phyloP scores from a whole-genome alignment of 768 basidiomycete genomes.

The Termitomyces sp. region DNA sequence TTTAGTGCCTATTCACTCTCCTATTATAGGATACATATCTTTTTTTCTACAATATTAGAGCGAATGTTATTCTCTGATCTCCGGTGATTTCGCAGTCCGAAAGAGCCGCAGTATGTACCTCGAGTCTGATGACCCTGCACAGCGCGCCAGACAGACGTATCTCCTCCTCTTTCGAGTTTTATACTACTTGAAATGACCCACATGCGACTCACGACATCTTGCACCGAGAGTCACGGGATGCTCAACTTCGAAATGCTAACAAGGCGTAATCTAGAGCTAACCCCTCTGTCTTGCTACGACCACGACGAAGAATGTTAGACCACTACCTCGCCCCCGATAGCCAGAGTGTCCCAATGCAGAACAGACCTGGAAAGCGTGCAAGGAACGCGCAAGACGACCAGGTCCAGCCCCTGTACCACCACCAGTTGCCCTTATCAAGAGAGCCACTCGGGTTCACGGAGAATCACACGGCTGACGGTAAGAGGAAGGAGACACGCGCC shows the following conservation, averaged over 20 bases:
- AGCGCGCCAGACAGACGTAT: background rate
- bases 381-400: slow-evolving; percentile 7
- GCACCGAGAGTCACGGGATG: slow-evolving; percentile 10
- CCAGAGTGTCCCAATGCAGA: background rate
- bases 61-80: slow-evolving; percentile 1
- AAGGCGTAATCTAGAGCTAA: slow-evolving; percentile 1
- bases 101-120: background rate
- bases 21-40: background rate
- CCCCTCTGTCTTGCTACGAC: slow-evolving; percentile 6
- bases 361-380: slow-evolving; percentile 2
- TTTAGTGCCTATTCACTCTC: background rate
- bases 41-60: background rate
- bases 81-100: slow-evolving; percentile 13
- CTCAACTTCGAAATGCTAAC: slow-evolving; percentile 7
- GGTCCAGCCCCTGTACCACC: slow-evolving; percentile 2
- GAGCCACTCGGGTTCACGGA: slow-evolving; percentile 3
- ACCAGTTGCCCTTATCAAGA: slow-evolving; percentile 6
- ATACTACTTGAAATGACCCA: background rate
- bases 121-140: slow-evolving; percentile 1
- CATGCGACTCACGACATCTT: slow-evolving; percentile 1
- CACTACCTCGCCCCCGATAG: background rate
- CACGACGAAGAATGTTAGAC: slow-evolving; percentile 4
- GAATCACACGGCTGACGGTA: slow-evolving; percentile 1
- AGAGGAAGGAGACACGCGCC: slow-evolving; percentile 11
- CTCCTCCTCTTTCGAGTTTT: background rate